These are phyloP conservation scores for Sequoia sempervirens DNA, from an alignment of 75 land plant species.

Conservation along the genomic window DNA sequence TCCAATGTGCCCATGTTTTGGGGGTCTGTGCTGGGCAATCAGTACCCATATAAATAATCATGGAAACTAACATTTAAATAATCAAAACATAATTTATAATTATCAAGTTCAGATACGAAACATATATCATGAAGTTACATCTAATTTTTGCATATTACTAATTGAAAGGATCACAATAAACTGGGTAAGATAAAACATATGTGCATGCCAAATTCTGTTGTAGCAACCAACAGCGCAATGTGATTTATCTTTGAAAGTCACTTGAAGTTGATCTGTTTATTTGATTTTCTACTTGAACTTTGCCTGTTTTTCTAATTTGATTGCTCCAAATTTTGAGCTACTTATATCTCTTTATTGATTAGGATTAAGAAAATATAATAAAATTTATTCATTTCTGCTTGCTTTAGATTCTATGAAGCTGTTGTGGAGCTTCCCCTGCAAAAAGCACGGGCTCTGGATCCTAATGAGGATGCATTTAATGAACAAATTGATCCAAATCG, in stretches of 20 bases:
- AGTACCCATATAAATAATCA: neutral
- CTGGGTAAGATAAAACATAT: neutral
- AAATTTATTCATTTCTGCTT: neutral
- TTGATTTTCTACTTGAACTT: neutral
- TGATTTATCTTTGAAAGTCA: neutral
- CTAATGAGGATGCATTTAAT: slow-evolving; percentile 85
- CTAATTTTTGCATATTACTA: neutral
- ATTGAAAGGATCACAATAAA: neutral
- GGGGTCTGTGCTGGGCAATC: neutral
- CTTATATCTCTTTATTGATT: neutral
- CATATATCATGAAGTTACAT: neutral
- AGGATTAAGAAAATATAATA: neutral
- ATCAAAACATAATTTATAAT: neutral
- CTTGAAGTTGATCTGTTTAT: slow-evolving; percentile 1
- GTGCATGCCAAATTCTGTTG: neutral
- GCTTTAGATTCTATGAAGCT: slow-evolving; percentile 91
- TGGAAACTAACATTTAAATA: neutral
- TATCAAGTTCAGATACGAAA: neutral
- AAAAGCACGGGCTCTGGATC: slow-evolving; percentile 87
- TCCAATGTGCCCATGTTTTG: neutral
- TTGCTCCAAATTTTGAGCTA: neutral
- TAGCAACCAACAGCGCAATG: neutral
- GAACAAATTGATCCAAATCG: slow-evolving; percentile 63
- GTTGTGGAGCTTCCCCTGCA: slow-evolving; percentile 92
- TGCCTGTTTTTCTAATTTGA: neutral